Base-by-base conservation (phyloP, 345 rosid species). In the Pugionium dolabratum region DNA sequence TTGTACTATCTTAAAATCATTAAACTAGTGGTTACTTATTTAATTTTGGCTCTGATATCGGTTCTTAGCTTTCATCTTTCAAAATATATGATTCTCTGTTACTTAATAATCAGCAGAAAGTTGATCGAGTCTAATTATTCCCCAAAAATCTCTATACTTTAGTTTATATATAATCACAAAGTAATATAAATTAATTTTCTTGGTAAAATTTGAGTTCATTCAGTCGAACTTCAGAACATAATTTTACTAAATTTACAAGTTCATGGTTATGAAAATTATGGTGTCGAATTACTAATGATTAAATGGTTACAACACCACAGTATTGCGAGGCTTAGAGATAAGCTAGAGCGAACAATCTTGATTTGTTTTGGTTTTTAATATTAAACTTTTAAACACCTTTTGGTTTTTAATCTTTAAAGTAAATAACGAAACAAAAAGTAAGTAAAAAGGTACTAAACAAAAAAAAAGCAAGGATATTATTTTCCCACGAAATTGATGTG, bases 21-120 rank as follows among this genome's bases (percentile, higher is more conserved):
- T 25, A 47, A 62, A 65, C 46, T 52, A 64, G 70, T 72, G 48
- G 66, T 65, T 40, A 64, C 30, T 64, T 50, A 50, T 43, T 35
- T 18, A 18, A 30, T 52, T 58, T 50, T 65, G 9, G 49, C 32
- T 35, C 25, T 48, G 28, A 54, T 25, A 18, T 18, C 49, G 33
- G 59, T 53, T 49, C 45, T 6, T 26, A 63, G 64, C 56, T 62
- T 62, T 62, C 3, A 8, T 2, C 44, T 63, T 63, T 55, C 2
- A 7, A 37, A 40, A 64, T 63, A 55, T 32, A 63, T 71, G 70
- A 64, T 71, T 55, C 75, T 43, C 32, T 39, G 1, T 32, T 32
- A 71, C 44, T 29, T 61, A 26, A 53, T 4, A 11, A 28, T 31
- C 40, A 8, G 27, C 18, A 18, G 74, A 50, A 39, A 37, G 9